Evolutionary conservation across 108 stramenopile species (phyloP).

Genomic region (Skeletonema marinoi): DNA sequence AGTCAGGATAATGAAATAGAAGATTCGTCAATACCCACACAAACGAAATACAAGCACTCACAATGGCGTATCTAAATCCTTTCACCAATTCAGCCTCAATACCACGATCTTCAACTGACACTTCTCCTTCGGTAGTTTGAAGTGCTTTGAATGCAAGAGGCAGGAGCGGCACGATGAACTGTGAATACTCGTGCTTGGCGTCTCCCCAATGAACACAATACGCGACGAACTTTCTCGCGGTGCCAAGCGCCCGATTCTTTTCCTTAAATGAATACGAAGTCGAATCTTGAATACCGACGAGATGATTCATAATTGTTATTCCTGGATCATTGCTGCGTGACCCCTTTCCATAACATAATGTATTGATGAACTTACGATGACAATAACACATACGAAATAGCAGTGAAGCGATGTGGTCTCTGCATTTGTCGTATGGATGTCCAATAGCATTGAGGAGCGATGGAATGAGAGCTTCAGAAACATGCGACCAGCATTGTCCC

Average conservation of each 20-base stretch:
- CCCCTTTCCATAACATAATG: slow-evolving; percentile 12
- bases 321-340: slow-evolving; percentile 53
- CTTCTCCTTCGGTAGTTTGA: slow-evolving; percentile 59
- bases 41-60: slow-evolving; percentile 1
- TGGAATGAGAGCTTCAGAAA: slow-evolving; percentile 61
- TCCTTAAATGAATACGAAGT: slow-evolving; percentile 58
- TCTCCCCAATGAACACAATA: slow-evolving; percentile 87
- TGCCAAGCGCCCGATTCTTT: slow-evolving; percentile 73
- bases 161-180: slow-evolving; percentile 77
- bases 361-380: slow-evolving; percentile 59
- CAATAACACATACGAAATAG: slow-evolving; percentile 84
- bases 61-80: slow-evolving; percentile 76
- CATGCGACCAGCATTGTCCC: slow-evolving; percentile 68
- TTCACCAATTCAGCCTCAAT: slow-evolving; percentile 85
- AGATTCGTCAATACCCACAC: neutral
- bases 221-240: slow-evolving; percentile 79
- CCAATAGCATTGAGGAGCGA: slow-evolving; percentile 72
- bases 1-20: neutral
- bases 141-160: slow-evolving; percentile 80
- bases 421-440: slow-evolving; percentile 89
- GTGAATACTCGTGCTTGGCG: slow-evolving; percentile 76
- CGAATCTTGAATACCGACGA: slow-evolving; percentile 43
- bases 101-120: slow-evolving; percentile 66
- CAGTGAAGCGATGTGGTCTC: slow-evolving; percentile 83
- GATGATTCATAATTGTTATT: slow-evolving; percentile 59